phyloP scores from a whole-genome alignment of 2,329 filamentous ascomycete species.

The Sphaerostilbella broomeana region DNA sequence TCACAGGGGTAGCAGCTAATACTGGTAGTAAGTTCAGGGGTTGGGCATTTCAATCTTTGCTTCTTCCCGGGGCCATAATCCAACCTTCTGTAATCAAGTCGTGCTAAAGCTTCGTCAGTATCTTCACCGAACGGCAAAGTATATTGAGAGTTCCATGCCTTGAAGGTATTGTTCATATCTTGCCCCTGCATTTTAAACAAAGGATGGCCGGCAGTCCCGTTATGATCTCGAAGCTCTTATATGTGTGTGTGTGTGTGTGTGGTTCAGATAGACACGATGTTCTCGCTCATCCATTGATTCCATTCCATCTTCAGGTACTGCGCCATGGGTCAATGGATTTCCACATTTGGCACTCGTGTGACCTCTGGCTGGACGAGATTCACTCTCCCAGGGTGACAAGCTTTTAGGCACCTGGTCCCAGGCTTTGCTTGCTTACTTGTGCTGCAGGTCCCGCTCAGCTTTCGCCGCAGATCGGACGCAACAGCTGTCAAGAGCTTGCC shows the following conservation, averaged over 20 bases:
- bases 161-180: not conserved
- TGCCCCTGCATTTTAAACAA: not conserved
- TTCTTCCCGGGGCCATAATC: not conserved
- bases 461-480: constrained; percentile 24
- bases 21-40: too few relatives aligned
- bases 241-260: not conserved
- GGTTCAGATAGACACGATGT: not conserved
- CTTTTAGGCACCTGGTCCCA: constrained; percentile 7
- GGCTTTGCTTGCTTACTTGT: constrained; percentile 6
- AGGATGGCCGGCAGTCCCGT: too few relatives aligned
- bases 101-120: too few relatives aligned
- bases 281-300: not conserved
- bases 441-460: constrained; percentile 16
- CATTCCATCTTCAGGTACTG: constrained; percentile 5
- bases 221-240: too few relatives aligned
- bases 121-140: too few relatives aligned
- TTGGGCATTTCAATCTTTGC: not conserved
- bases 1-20: constrained; percentile 10
- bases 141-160: too few relatives aligned
- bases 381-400: constrained; percentile 10
- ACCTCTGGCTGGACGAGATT: constrained; percentile 17
- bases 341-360: constrained; percentile 22
- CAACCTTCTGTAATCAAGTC: too few relatives aligned
- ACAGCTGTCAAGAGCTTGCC: constrained; percentile 27
- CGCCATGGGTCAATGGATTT: constrained; percentile 20